Conservation (phyloP, 352 stramenopile genomes). For the Phytophthora citrophthora region DNA sequence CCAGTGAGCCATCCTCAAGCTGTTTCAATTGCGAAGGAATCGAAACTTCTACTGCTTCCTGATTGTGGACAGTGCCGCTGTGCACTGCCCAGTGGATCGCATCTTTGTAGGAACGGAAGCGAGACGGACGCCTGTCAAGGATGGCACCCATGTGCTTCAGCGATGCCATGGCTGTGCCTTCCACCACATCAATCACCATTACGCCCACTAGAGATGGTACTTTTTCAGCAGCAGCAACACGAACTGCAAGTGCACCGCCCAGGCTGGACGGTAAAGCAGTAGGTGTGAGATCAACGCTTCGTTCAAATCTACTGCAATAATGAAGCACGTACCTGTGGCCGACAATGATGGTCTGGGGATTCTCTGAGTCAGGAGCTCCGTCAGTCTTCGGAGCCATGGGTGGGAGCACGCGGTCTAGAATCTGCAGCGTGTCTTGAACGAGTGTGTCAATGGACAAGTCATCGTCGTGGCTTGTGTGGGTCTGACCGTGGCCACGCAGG, state of each 20-base stretch:
- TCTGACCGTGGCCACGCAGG: slow-evolving; percentile 81
- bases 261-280: slow-evolving; percentile 47
- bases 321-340: slow-evolving; percentile 68
- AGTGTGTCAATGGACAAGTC: slow-evolving; percentile 81
- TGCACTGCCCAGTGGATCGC: slow-evolving; percentile 84
- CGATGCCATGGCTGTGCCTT: slow-evolving; percentile 87
- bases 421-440: slow-evolving; percentile 69
- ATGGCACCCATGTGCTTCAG: slow-evolving; percentile 87
- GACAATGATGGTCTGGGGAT: slow-evolving; percentile 71
- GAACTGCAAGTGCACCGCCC: slow-evolving; percentile 82
- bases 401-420: slow-evolving; percentile 66
- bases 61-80: slow-evolving; percentile 78
- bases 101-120: slow-evolving; percentile 73
- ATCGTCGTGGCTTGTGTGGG: slow-evolving; percentile 58
- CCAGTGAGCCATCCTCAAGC: slow-evolving; percentile 54
- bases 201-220: slow-evolving; percentile 76
- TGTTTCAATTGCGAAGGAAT: slow-evolving; percentile 80
- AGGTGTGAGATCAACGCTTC: background rate
- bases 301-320: background rate
- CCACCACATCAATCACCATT: slow-evolving; percentile 91
- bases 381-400: slow-evolving; percentile 15
- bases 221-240: slow-evolving; percentile 62
- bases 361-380: slow-evolving; percentile 29
- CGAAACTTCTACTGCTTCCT: slow-evolving; percentile 73
- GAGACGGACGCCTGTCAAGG: slow-evolving; percentile 67